Base-by-base conservation (phyloP, 1,139 yeast genomes). In the Nakaseomyces kungkrabaensis region DNA sequence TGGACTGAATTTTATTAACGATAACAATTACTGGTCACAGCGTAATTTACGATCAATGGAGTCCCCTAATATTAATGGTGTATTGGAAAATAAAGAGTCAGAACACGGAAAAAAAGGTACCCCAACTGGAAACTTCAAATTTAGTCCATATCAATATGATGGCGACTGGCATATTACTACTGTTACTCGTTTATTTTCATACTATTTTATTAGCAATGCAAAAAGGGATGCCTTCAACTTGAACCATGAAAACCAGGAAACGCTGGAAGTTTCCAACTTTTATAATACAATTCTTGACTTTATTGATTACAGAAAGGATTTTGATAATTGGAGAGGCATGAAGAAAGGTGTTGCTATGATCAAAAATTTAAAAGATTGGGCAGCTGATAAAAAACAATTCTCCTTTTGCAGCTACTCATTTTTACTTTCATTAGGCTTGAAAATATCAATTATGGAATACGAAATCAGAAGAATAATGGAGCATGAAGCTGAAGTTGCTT, bases 401-500 rank as follows among this genome's bases (percentile, higher is more conserved):
- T 77, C 80, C 27, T 80, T 92, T 54, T 90, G 97, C 60, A 86
- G 84, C 55, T 89, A 76, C 59, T 97, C 97, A 1, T 89, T 85
- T 63, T 68, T 88, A 50, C 70, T 92, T 24, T 82, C 96, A 0
- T 69, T 92, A 56, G 96, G 95, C 0, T 77, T 87, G 3, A 92
- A 92, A 65, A 85, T 89, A 1, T 73, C 82, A 0, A 79, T 90
- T 3, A 68, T 92, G 56, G 95, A 87, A 59, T 81, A 85, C 64
- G 96, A 89, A 61, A 89, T 95, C 0, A 77, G 81, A 52, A 69
- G 86, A 41, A 85, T 81, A 51, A 88, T 90, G 95, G 95, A 85
- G 59, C 70, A 85, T 50, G 82, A 84, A 61, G 96, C 96, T 0
- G 96, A 88, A 59, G 94, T 87, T 61, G 96, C 96, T 0, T 88